These are phyloP conservation scores for Oidium heveae DNA, from an alignment of 2,329 filamentous ascomycete genomes.

Conservation along the genomic window DNA sequence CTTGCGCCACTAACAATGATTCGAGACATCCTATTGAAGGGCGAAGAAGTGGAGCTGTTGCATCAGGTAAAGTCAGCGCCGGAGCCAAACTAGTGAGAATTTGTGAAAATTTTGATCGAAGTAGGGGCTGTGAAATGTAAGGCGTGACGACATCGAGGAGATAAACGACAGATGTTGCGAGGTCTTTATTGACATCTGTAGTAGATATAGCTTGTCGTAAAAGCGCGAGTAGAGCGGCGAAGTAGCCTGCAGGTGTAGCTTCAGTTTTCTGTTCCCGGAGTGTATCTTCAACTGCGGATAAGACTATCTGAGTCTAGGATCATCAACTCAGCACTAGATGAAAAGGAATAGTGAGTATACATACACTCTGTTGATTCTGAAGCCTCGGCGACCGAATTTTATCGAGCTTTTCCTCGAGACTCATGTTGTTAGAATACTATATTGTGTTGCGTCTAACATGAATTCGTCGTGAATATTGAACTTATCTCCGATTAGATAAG, in stretches of 20 bases:
- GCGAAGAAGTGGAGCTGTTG: conserved; percentile 65
- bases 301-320: conserved; percentile 52
- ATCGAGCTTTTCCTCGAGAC: conserved; percentile 74
- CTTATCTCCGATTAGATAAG: too few relatives aligned
- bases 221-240: conserved; percentile 77
- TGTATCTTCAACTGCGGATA: conserved; percentile 80
- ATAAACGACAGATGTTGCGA: conserved; percentile 73
- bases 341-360: background rate
- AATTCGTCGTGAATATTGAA: too few relatives aligned
- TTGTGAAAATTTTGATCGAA: conserved; percentile 84
- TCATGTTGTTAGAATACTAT: conserved; percentile 17
- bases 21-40: conserved; percentile 85
- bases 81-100: conserved; percentile 74
- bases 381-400: conserved; percentile 94
- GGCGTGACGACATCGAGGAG: conserved; percentile 81
- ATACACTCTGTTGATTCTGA: conserved; percentile 54
- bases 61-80: conserved; percentile 52
- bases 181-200: conserved; percentile 49
- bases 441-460: too few relatives aligned
- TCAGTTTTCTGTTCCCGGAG: conserved; percentile 69
- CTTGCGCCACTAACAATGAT: conserved; percentile 72
- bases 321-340: background rate
- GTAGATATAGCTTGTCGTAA: conserved; percentile 49
- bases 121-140: conserved; percentile 59
- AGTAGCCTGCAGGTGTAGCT: conserved; percentile 72